These are phyloP conservation scores for Prunus yedoensis DNA, from an alignment of 331 rosid species.

Conservation along the genomic window DNA sequence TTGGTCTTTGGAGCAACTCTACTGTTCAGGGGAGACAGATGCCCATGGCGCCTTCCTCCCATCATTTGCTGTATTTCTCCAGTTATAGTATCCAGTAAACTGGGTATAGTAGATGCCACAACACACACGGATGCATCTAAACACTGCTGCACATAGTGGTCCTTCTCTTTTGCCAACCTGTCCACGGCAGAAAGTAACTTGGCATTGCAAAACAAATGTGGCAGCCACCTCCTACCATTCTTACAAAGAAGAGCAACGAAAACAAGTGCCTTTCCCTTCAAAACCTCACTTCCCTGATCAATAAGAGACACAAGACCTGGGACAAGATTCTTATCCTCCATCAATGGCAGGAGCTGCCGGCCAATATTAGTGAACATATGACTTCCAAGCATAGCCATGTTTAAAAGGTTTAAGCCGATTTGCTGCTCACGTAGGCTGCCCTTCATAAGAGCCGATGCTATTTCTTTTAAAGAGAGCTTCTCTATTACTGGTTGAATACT, in stretches of 20 bases:
- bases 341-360: conserved; percentile 64
- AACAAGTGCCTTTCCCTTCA: conserved; percentile 85
- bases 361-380: conserved; percentile 70
- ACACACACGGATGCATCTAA: conserved; percentile 69
- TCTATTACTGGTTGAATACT: conserved; percentile 72
- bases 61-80: conserved; percentile 85
- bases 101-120: conserved; percentile 75
- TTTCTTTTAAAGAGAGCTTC: conserved; percentile 80
- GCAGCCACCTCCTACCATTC: conserved; percentile 88
- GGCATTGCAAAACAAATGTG: conserved; percentile 82
- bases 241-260: conserved; percentile 87
- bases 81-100: conserved; percentile 73
- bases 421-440: conserved; percentile 93
- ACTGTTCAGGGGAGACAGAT: conserved; percentile 64
- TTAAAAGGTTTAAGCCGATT: conserved; percentile 87
- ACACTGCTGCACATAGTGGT: conserved; percentile 69
- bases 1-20: conserved; percentile 80
- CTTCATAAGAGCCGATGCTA: conserved; percentile 75
- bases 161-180: conserved; percentile 89
- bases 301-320: conserved; percentile 70
- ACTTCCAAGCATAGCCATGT: conserved; percentile 87
- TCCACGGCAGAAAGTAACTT: conserved; percentile 84
- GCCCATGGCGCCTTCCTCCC: conserved; percentile 95
- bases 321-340: conserved; percentile 83
- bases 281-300: conserved; percentile 91